Conservation (phyloP, 73 alveolate species). For the Paramecium sonneborni region DNA sequence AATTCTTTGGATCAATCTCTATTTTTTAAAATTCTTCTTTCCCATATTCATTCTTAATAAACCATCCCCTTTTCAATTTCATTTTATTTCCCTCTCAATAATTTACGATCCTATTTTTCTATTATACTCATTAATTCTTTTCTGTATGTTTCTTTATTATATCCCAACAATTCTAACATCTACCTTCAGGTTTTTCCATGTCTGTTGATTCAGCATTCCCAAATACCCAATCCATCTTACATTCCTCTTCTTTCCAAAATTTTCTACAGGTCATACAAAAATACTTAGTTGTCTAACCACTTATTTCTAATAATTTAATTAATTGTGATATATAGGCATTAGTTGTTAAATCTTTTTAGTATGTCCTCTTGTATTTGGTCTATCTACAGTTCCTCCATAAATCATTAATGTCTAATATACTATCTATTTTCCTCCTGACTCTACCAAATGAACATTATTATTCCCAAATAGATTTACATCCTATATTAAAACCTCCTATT, state of each 20-base stretch:
- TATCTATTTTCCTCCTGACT: slow-evolving; percentile 55
- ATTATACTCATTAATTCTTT: slow-evolving; percentile 32
- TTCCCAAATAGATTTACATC: slow-evolving; percentile 66
- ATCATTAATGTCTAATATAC: slow-evolving; percentile 39
- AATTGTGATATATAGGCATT: not conserved
- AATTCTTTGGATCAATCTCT: slow-evolving; percentile 60
- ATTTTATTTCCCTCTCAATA: slow-evolving; percentile 49
- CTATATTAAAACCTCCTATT: not conserved
- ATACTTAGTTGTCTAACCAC: slow-evolving; percentile 11
- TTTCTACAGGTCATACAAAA: slow-evolving; percentile 60
- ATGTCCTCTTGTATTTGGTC: slow-evolving; percentile 68
- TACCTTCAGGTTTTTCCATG: slow-evolving; percentile 61
- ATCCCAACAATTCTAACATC: slow-evolving; percentile 60
- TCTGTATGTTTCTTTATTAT: slow-evolving; percentile 34
- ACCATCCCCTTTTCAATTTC: slow-evolving; percentile 26
- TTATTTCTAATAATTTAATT: slow-evolving; percentile 33
- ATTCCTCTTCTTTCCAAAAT: slow-evolving; percentile 37
- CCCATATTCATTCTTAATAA: not conserved
- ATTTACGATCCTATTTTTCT: slow-evolving; percentile 50
- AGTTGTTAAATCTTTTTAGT: slow-evolving; percentile 61
- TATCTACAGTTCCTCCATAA: slow-evolving; percentile 49
- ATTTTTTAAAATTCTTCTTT: not conserved
- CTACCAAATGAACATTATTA: slow-evolving; percentile 66
- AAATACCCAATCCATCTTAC: slow-evolving; percentile 55
- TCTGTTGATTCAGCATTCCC: slow-evolving; percentile 46